Evolutionary conservation across 1,139 yeast species (phyloP).

Genomic region (Arxiozyma bovina): DNA sequence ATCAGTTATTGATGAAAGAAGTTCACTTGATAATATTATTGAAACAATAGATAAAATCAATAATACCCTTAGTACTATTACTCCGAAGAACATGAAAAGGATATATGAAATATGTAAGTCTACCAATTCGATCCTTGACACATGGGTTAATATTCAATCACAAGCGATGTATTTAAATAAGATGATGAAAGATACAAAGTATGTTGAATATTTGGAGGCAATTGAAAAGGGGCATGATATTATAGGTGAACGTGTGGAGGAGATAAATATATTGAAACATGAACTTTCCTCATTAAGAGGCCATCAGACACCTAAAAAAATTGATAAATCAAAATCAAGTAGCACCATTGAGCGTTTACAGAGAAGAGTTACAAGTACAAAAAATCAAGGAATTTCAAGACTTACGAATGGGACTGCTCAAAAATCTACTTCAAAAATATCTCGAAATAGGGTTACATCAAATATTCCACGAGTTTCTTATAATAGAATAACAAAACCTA

Average conservation of each 20-base stretch:
- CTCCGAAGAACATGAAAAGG: slow-evolving; percentile 21
- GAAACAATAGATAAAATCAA: slow-evolving; percentile 24
- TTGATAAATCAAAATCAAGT: background rate
- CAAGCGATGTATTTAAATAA: slow-evolving; percentile 28
- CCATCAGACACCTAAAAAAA: background rate
- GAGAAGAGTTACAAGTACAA: background rate
- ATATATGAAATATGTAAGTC: slow-evolving; percentile 26
- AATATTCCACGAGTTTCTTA: slow-evolving; percentile 3
- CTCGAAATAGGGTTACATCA: background rate
- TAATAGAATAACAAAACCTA: slow-evolving; percentile 2
- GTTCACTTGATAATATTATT: slow-evolving; percentile 25
- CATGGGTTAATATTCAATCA: slow-evolving; percentile 29
- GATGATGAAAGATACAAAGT: slow-evolving; percentile 21
- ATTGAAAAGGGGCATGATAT: slow-evolving; percentile 12
- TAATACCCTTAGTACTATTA: slow-evolving; percentile 13
- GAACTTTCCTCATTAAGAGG: slow-evolving; percentile 14
- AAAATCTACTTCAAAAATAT: background rate
- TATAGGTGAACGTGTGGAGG: slow-evolving; percentile 11
- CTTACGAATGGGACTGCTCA: background rate
- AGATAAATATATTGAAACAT: slow-evolving; percentile 17
- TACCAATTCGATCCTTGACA: slow-evolving; percentile 25
- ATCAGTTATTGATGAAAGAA: slow-evolving; percentile 25
- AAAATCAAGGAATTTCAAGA: background rate
- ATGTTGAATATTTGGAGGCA: slow-evolving; percentile 14
- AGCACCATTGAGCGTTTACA: background rate